Base-by-base conservation (phyloP, 768 basidiomycete genomes). In the Macrocybe gigantea region DNA sequence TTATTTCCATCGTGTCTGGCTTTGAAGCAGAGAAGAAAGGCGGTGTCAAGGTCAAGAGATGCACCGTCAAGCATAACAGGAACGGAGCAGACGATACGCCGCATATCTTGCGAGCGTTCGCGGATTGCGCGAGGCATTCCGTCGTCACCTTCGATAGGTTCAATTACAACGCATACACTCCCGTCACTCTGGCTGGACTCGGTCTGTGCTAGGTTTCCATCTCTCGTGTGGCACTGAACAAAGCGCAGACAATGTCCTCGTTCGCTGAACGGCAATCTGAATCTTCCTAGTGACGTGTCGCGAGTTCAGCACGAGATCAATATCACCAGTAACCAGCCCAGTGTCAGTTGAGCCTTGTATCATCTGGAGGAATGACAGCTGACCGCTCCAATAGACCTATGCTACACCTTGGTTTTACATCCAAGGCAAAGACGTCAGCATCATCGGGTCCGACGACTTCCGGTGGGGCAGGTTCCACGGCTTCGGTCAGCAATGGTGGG, bases 401-500 rank as follows among this genome's bases (percentile, higher is more conserved):
- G 71, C 67, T 8, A 67, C 67, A 30, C 71, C 70, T 13, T 77
- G 74, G 74, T 69, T 75, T 49, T 73, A 71, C 53, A 59, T 77
- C 38, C 54, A 66, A 32, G 74, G 73, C 3, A 59, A 58, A 29
- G 63, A 74, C 47, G 65, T 77, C 33, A 54, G 62, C 22, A 66
- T 71, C 46, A 63, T 70, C 29, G 74, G 73, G 8, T 68, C 68
- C 3, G 59, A 64, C 38, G 63, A 72, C 41, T 61, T 62, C 31
- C 56, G 69, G 32, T 69, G 67, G 55, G 74, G 73, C 1, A 60
- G 65, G 47, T 71, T 74, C 59, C 61, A 75, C 41, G 70, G 73
- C 30, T 71, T 69, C 49, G 73, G 75, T n/a, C 69, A 75, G 51
- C 70, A 73, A 49, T 76, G 73, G 73, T 75, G 74, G 73, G 65